Percentiles rank a stretch among this genome's conserved stretches.
Evolutionary conservation across 139 green algal genomes (phyloP).

Genomic region (Picochlorum sp.): DNA sequence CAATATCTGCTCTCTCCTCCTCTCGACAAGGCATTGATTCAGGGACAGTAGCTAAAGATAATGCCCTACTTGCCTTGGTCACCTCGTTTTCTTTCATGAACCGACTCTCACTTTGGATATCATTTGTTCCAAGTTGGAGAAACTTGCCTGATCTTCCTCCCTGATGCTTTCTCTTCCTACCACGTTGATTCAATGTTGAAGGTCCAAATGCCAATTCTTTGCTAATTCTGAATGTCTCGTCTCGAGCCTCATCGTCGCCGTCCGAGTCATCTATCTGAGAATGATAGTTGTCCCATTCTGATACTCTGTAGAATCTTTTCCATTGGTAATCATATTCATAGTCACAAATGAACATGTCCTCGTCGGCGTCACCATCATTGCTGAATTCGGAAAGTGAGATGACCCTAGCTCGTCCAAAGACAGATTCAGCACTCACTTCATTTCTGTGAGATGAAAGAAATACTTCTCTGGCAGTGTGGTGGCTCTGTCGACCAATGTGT

Average conservation of each 20-base stretch:
- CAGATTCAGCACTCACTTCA: constrained; percentile 24
- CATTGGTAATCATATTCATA: constrained; percentile 53
- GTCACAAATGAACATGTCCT: constrained; percentile 82
- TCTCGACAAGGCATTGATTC: constrained; percentile 73
- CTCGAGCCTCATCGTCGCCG: constrained; percentile 10
- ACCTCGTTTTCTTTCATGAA: constrained; percentile 16
- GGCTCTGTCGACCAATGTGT: constrained; percentile 64
- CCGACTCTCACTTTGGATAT: constrained; percentile 6
- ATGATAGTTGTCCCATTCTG: constrained; percentile 1
- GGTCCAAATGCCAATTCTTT: neutral
- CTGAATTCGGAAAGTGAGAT: constrained; percentile 19
- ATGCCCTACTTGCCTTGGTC: constrained; percentile 30
- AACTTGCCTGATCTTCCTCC: constrained; percentile 15
- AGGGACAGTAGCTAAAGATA: constrained; percentile 48
- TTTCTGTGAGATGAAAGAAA: constrained; percentile 53
- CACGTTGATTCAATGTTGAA: neutral
- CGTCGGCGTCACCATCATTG: constrained; percentile 18
- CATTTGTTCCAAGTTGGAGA: constrained; percentile 12
- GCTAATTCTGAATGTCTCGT: constrained; percentile 8
- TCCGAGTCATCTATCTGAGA: constrained; percentile 1
- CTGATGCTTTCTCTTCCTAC: constrained; percentile 3
- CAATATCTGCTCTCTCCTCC: constrained; percentile 50
- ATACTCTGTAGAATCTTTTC: constrained; percentile 15
- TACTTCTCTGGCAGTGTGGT: constrained; percentile 74
- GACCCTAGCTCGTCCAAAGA: constrained; percentile 36